Percentiles rank a stretch among this genome's conserved stretches.
Evolutionary conservation across 148 eudicot species (phyloP).

Genomic region (Diospyros kaki): DNA sequence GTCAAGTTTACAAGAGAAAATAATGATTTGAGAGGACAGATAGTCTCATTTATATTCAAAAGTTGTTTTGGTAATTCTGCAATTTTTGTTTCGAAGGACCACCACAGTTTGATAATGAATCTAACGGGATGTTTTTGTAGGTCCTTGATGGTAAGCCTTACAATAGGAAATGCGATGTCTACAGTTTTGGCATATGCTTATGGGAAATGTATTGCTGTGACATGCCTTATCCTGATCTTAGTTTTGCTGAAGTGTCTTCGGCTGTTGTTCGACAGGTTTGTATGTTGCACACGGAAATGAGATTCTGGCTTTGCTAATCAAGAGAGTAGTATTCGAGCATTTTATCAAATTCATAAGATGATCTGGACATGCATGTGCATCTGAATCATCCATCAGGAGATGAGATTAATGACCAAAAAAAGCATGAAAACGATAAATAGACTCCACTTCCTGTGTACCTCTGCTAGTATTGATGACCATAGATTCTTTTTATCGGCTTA

Average conservation of each 20-base stretch:
- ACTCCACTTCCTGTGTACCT: too few relatives aligned
- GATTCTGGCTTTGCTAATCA: too few relatives aligned
- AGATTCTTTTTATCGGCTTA: too few relatives aligned
- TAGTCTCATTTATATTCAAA: neutral
- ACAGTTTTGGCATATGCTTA: conserved; percentile 2
- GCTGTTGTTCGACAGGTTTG: conserved; percentile 1
- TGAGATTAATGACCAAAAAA: too few relatives aligned
- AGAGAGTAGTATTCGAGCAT: too few relatives aligned
- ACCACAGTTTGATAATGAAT: neutral
- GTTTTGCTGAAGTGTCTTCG: conserved; percentile 1
- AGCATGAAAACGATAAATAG: too few relatives aligned
- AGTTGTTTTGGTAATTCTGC: neutral
- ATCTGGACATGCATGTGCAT: too few relatives aligned
- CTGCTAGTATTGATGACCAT: too few relatives aligned
- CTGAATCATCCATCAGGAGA: too few relatives aligned
- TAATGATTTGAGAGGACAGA: too few relatives aligned
- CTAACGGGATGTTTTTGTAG: neutral
- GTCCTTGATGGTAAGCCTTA: conserved; percentile 7
- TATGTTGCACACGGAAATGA: too few relatives aligned
- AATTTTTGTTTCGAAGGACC: neutral
- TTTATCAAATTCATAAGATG: too few relatives aligned
- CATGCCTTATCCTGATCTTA: conserved; percentile 7
- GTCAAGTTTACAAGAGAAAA: neutral
- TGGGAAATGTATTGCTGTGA: conserved; percentile 12
- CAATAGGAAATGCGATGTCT: conserved; percentile 13